phyloP scores from a whole-genome alignment of 2,329 filamentous ascomycete genomes.

The Botrytis aclada region DNA sequence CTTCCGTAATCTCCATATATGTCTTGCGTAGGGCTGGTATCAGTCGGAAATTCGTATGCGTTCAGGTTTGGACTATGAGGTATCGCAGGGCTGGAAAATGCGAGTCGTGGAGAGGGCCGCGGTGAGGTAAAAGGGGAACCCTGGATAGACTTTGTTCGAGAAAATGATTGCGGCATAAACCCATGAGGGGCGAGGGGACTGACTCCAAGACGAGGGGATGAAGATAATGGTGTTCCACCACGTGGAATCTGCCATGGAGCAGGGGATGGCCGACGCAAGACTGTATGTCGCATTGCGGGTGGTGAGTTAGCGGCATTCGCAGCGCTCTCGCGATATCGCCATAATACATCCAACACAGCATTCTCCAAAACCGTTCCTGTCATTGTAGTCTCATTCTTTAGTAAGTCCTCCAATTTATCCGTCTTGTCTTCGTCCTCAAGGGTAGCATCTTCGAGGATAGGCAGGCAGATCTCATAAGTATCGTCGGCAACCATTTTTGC shows the following conservation, averaged over 20 bases:
- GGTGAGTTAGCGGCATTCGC: conserved; percentile 67
- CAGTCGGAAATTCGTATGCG: conserved; percentile 88
- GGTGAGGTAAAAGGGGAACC: conserved; percentile 93
- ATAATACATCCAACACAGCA: conserved; percentile 83
- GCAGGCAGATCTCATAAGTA: conserved; percentile 86
- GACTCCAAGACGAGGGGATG: conserved; percentile 77
- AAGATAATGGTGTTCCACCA: conserved; percentile 69
- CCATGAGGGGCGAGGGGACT: conserved; percentile 83
- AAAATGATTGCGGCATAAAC: conserved; percentile 74
- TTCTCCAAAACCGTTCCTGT: conserved; percentile 80
- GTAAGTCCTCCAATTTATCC: conserved; percentile 81
- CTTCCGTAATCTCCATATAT: conserved; percentile 88
- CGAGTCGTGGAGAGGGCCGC: conserved; percentile 85
- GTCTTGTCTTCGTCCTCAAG: conserved; percentile 95
- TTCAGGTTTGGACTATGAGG: conserved; percentile 92
- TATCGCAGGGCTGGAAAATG: conserved; percentile 83
- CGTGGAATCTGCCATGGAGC: conserved; percentile 83
- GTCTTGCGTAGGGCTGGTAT: conserved; percentile 75
- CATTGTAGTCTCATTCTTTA: conserved; percentile 74
- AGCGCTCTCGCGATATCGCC: conserved; percentile 72
- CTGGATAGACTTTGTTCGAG: conserved; percentile 71
- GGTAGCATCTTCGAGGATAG: conserved; percentile 75
- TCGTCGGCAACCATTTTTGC: conserved; percentile 81
- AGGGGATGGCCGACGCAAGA: conserved; percentile 86
- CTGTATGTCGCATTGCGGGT: conserved; percentile 80